These are phyloP conservation scores for Sugiyamaella novakii DNA, from an alignment of 1,139 yeast species.

Conservation along the genomic window DNA sequence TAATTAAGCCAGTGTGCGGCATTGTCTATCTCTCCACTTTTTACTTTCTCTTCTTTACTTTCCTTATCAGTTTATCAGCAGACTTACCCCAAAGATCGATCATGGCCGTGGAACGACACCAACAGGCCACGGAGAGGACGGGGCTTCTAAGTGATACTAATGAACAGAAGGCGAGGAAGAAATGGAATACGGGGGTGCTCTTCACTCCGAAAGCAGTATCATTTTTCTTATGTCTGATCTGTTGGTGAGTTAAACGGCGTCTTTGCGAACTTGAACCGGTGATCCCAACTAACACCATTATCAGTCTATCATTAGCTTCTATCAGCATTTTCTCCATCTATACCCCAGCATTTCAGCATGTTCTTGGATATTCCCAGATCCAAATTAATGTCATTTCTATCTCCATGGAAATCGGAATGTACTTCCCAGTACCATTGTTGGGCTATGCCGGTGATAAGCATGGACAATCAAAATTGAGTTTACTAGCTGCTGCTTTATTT, in stretches of 20 bases:
- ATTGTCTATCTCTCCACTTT: too few species aligned
- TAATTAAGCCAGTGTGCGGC: neutral
- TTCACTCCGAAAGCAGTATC: constrained; percentile 22
- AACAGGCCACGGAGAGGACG: constrained; percentile 13
- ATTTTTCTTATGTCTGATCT: constrained; percentile 26
- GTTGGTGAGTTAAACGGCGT: constrained; percentile 28
- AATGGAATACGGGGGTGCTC: neutral
- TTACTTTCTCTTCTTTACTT: neutral
- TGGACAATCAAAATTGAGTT: constrained; percentile 76
- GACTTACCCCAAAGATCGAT: neutral
- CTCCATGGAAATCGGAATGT: constrained; percentile 77
- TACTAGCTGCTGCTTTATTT: constrained; percentile 63
- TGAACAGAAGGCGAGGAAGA: neutral
- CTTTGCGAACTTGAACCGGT: neutral
- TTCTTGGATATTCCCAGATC: constrained; percentile 63
- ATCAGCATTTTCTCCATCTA: constrained; percentile 78
- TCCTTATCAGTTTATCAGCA: neutral
- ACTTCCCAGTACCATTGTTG: constrained; percentile 76
- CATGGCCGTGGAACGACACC: constrained; percentile 5
- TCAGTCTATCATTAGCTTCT: constrained; percentile 73
- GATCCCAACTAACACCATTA: neutral
- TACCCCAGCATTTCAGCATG: constrained; percentile 65
- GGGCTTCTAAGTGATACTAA: constrained; percentile 3
- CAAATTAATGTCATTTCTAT: constrained; percentile 80
- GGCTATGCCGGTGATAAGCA: constrained; percentile 84